These are phyloP conservation scores for Neopestalotiopsis clavispora DNA, from an alignment of 2,329 filamentous ascomycete genomes.

Conservation along the genomic window DNA sequence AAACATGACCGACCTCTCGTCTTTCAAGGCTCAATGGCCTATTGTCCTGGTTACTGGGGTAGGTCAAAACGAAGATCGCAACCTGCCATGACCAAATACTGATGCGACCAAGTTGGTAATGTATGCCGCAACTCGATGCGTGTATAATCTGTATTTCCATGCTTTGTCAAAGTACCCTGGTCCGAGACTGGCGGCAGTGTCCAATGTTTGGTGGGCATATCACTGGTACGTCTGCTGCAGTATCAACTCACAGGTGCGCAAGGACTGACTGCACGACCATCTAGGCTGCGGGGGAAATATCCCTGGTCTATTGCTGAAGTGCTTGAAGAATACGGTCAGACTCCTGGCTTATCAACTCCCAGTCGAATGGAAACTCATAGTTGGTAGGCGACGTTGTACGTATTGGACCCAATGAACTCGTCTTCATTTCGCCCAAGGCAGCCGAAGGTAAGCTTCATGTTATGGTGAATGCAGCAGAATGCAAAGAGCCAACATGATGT, in stretches of 20 bases:
- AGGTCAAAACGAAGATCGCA: background rate
- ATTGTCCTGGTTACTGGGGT: background rate
- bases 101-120: background rate
- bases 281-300: slow-evolving; percentile 16
- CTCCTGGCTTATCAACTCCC: background rate
- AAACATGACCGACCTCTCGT: background rate
- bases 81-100: background rate
- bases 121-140: background rate
- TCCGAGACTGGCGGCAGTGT: background rate
- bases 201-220: background rate
- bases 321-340: slow-evolving; percentile 15
- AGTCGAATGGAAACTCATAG: background rate
- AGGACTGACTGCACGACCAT: background rate
- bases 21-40: background rate
- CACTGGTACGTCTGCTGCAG: slow-evolving; percentile 3
- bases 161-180: background rate
- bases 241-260: background rate
- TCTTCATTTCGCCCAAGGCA: slow-evolving; percentile 22
- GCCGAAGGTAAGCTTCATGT: slow-evolving; percentile 8
- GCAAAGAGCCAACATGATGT: background rate
- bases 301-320: slow-evolving; percentile 10
- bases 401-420: slow-evolving; percentile 25
- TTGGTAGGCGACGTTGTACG: slow-evolving; percentile 24
- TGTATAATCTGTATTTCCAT: background rate
- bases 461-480: background rate